Percentiles rank a stretch among this genome's conserved stretches.
phyloP scores from a whole-genome alignment of 306 rosid species.

The Prinsepia uniflora region DNA sequence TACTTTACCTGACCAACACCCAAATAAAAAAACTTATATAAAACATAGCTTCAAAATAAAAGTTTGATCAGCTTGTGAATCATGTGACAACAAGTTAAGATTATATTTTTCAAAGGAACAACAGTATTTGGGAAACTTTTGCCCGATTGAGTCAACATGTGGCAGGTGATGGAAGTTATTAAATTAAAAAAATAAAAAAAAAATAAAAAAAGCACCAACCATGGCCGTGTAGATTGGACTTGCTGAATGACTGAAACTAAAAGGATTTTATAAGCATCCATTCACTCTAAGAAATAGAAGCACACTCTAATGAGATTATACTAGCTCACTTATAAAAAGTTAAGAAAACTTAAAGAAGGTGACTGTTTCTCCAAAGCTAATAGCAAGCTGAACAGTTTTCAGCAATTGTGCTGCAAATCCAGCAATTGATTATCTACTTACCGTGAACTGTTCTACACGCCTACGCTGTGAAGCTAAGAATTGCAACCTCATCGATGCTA shows the following conservation, averaged over 20 bases:
- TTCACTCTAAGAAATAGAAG: not conserved
- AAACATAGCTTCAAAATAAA: not conserved
- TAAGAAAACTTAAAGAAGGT: not conserved
- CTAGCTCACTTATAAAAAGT: not conserved
- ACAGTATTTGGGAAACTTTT: not conserved
- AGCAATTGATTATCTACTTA: constrained; percentile 34
- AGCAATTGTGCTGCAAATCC: not conserved
- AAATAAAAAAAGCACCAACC: not conserved
- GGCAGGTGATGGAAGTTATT: not conserved
- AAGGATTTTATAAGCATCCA: constrained; percentile 3
- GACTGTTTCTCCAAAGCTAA: not conserved
- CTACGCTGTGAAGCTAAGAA: constrained; percentile 77
- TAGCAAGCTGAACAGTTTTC: constrained; percentile 4
- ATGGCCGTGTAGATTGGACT: not conserved
- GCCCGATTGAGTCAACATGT: not conserved
- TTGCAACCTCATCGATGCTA: constrained; percentile 69
- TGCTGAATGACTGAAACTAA: not conserved
- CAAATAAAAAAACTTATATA: not conserved
- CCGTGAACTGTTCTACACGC: constrained; percentile 86
- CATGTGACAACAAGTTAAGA: not conserved
- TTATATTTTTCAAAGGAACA: not conserved
- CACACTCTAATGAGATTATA: not conserved
- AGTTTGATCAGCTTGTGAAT: constrained; percentile 2
- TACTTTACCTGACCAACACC: not conserved
- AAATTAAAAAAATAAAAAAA: not conserved